Conservation (phyloP, 2,329 filamentous ascomycete species). For the Ophiosphaerella narmari region DNA sequence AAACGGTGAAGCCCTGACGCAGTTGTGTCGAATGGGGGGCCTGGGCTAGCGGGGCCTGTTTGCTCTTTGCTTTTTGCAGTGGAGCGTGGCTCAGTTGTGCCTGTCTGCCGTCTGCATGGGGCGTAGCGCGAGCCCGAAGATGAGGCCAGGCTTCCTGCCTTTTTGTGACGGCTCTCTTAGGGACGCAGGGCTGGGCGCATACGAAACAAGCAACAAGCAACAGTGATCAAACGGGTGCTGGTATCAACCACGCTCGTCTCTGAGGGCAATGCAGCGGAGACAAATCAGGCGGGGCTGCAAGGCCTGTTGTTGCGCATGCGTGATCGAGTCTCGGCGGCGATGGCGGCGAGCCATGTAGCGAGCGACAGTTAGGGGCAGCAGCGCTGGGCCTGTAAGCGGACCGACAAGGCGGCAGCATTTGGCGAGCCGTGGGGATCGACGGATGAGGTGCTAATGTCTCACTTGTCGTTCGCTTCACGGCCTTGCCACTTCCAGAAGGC, state of each 20-base stretch:
- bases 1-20: too few species aligned
- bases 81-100: slow-evolving; percentile 6
- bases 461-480: not conserved
- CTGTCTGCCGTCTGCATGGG: slow-evolving; percentile 19
- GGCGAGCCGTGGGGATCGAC: slow-evolving; percentile 11
- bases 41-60: not conserved
- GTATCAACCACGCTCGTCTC: too few species aligned
- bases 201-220: slow-evolving; percentile 2
- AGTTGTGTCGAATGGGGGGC: too few species aligned
- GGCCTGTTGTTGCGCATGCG: not conserved
- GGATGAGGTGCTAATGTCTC: slow-evolving; percentile 4
- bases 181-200: not conserved
- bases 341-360: too few species aligned
- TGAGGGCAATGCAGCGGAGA: too few species aligned
- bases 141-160: slow-evolving; percentile 18
- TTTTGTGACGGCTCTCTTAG: slow-evolving; percentile 2
- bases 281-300: too few species aligned
- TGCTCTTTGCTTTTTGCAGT: slow-evolving; percentile 11
- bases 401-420: slow-evolving; percentile 13
- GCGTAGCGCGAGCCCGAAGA: slow-evolving; percentile 15
- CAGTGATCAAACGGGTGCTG: too few species aligned
- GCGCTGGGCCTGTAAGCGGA: slow-evolving; percentile 13
- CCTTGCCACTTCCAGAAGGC: slow-evolving; percentile 20
- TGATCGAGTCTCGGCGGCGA: not conserved
- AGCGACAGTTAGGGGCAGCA: slow-evolving; percentile 5